These are phyloP conservation scores for Cruciata laevipes DNA, from an alignment of 257 asterid species.

Conservation along the genomic window DNA sequence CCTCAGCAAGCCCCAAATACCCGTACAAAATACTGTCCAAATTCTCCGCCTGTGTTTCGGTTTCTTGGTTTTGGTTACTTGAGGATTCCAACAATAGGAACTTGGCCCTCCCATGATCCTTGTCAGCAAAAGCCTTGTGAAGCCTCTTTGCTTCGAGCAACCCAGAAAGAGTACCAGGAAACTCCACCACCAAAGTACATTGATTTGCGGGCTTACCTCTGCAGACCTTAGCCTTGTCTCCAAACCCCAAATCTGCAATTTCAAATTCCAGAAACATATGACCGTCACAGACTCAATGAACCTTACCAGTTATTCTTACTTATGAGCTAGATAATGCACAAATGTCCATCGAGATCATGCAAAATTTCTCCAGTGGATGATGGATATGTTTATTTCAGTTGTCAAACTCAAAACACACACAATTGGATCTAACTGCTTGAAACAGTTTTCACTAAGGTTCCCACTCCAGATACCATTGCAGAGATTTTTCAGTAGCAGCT, in stretches of 20 bases:
- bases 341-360: too few species aligned
- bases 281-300: background rate
- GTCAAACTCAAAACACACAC: too few species aligned
- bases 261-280: background rate
- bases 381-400: too few species aligned
- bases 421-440: too few species aligned
- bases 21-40: slow-evolving; percentile 42
- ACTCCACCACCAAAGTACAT: slow-evolving; percentile 53
- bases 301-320: too few species aligned
- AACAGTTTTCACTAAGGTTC: too few species aligned
- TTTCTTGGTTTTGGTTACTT: slow-evolving; percentile 13
- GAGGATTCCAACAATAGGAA: slow-evolving; percentile 23
- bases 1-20: slow-evolving; percentile 56
- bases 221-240: slow-evolving; percentile 47
- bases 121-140: slow-evolving; percentile 29
- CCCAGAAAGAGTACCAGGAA: slow-evolving; percentile 59
- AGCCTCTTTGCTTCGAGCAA: slow-evolving; percentile 60
- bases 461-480: too few species aligned
- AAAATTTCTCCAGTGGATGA: too few species aligned
- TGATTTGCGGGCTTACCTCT: slow-evolving; percentile 59
- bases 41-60: slow-evolving; percentile 13
- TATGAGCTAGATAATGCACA: too few species aligned
- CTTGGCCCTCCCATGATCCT: slow-evolving; percentile 43
- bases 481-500: too few species aligned
- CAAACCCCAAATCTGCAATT: slow-evolving; percentile 46